phyloP scores from a whole-genome alignment of 768 basidiomycete genomes.

The Mycena vulgaris region DNA sequence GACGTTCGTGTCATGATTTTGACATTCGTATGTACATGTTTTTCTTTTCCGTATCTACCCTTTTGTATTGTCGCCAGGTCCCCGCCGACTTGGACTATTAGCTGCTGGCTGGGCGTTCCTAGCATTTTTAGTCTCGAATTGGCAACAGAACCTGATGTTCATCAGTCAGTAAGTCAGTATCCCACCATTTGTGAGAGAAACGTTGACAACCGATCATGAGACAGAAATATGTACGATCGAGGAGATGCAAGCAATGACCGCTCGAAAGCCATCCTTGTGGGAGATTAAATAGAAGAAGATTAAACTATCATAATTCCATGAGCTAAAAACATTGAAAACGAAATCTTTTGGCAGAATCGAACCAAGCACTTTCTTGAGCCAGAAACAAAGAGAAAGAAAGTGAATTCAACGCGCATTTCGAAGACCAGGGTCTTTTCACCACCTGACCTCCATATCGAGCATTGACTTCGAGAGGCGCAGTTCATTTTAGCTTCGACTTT shows the following conservation, averaged over 20 bases:
- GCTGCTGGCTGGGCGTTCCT: constrained; percentile 11
- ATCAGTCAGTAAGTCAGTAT: constrained; percentile 3
- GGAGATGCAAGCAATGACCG: constrained; percentile 14
- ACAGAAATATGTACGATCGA: constrained; percentile 5
- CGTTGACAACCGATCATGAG: constrained; percentile 8
- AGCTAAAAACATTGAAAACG: constrained; percentile 10
- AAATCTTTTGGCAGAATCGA: constrained; percentile 4
- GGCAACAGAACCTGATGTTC: constrained; percentile 4
- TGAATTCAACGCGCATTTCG: constrained; percentile 14
- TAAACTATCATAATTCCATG: constrained; percentile 10
- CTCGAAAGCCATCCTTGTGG: constrained; percentile 14
- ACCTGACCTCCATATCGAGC: constrained; percentile 22
- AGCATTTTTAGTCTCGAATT: constrained; percentile 1
- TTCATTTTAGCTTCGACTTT: constrained; percentile 15
- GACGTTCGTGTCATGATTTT: constrained; percentile 12
- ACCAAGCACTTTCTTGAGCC: constrained; percentile 13
- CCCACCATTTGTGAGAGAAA: constrained; percentile 5
- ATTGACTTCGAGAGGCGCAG: constrained; percentile 16
- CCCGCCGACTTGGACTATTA: constrained; percentile 1
- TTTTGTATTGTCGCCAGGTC: constrained; percentile 3
- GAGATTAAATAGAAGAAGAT: constrained; percentile 1
- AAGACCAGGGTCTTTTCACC: not conserved
- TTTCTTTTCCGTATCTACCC: constrained; percentile 13
- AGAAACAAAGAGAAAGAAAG: constrained; percentile 15
- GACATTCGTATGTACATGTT: constrained; percentile 13